These are phyloP conservation scores for Diplotaxis tenuifolia DNA, from an alignment of 345 rosid species.

Conservation along the genomic window DNA sequence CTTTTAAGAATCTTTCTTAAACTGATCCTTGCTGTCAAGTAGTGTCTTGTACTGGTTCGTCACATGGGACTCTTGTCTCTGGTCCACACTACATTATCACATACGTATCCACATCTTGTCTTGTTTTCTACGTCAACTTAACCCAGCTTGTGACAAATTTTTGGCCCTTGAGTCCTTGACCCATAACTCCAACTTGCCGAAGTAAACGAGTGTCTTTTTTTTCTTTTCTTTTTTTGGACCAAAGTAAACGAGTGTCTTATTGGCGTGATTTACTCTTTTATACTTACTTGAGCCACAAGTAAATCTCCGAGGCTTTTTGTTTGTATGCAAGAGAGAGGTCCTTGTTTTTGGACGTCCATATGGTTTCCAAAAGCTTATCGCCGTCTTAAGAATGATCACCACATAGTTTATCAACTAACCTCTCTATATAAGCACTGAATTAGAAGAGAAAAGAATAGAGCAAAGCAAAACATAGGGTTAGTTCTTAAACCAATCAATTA, in stretches of 20 bases:
- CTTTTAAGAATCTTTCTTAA: not conserved
- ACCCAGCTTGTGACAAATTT: slow-evolving; percentile 19
- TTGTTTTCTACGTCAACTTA: slow-evolving; percentile 31
- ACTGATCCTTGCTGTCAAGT: slow-evolving; percentile 29
- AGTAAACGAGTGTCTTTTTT: not conserved
- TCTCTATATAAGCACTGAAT: slow-evolving; percentile 33
- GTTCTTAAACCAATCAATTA: slow-evolving; percentile 1
- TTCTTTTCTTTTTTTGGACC: no score
- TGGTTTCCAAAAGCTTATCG: slow-evolving; percentile 38
- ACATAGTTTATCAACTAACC: slow-evolving; percentile 21
- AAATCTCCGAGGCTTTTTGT: slow-evolving; percentile 25
- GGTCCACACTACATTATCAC: slow-evolving; percentile 28
- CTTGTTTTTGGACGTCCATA: slow-evolving; percentile 22
- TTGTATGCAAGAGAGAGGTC: slow-evolving; percentile 35
- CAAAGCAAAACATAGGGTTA: no score
- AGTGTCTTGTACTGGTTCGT: slow-evolving; percentile 33
- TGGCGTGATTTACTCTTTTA: not conserved
- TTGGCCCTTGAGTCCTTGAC: slow-evolving; percentile 8
- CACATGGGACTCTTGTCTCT: slow-evolving; percentile 33
- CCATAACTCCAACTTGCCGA: slow-evolving; percentile 13
- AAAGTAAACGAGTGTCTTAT: not conserved
- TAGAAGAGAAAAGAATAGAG: slow-evolving; percentile 4
- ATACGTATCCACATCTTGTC: slow-evolving; percentile 6
- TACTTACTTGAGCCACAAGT: not conserved
- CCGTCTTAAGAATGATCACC: slow-evolving; percentile 33